Base-by-base conservation (phyloP, 345 rosid species). In the Lagerstroemia speciosa region DNA sequence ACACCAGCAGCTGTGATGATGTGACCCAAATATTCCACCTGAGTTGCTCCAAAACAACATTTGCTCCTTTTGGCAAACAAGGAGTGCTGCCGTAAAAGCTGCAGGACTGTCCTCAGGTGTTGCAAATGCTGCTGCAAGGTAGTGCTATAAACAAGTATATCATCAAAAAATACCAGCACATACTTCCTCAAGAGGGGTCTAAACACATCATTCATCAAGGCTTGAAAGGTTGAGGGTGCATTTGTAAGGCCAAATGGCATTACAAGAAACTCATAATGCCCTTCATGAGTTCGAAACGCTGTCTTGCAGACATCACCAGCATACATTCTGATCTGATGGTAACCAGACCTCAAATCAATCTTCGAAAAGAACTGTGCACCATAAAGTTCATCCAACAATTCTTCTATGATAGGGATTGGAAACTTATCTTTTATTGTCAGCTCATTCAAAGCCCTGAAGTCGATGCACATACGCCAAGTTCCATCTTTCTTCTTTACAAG, bases 31-130 rank as follows among this genome's bases (percentile, higher is more conserved):
- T n/a, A n/a, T n/a, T n/a, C n/a, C 40, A 69, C 3, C 40, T 66
- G 24, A 69, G 20, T 27, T 6, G 9, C 17, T 3, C 11, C 24
- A 69, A 60, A 69, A 7, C 8, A 1, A 40, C 38, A 69, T 20
- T 62, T 69, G 16, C 40, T 60, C 26, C 20, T 38, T n/a, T 69
- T 69, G 19, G 63, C 63, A 69, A 8, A 55, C 24, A 69, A 46
- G 3, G 5, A 15, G 14, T 46, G 10, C 15, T 46, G 52, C 15
- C 52, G 10, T 15, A 14, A 14, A 3, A 11, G 20, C 20, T 12
- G 10, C 11, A 46, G 14, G 2, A 14, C 15, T 3, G 2, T 3
- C 20, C 52, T 6, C 8, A 50, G 24, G 15, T 50, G 55, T 3
- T 20, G 11, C 5, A 17, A 1, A 8, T 50, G 55, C 20, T 9